These are phyloP conservation scores for Phytophthora quininea DNA, from an alignment of 352 stramenopile species.

Conservation along the genomic window DNA sequence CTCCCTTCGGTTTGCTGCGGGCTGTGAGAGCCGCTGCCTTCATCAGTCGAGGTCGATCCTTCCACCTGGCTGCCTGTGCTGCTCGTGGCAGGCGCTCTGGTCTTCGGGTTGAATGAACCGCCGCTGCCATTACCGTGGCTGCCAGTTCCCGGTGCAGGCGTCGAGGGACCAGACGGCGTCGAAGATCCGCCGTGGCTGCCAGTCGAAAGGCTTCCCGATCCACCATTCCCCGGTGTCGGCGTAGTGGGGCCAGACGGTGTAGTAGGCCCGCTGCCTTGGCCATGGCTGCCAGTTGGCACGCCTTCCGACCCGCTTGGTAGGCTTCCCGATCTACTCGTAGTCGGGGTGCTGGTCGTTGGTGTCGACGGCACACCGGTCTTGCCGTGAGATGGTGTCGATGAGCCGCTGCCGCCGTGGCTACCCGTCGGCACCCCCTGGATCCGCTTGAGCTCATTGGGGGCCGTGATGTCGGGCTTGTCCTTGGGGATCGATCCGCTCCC, in stretches of 20 bases:
- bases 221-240: too few species aligned
- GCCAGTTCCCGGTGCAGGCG: too few species aligned
- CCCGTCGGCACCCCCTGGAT: background rate
- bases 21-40: conserved; percentile 15
- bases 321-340: background rate
- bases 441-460: conserved; percentile 6
- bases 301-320: background rate
- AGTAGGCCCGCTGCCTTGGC: too few species aligned
- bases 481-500: conserved; percentile 5
- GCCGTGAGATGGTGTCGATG: background rate
- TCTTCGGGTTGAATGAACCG: too few species aligned
- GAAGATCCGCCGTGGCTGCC: too few species aligned
- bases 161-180: too few species aligned
- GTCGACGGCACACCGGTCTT: background rate
- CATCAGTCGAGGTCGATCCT: conserved; percentile 10
- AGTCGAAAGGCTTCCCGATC: too few species aligned
- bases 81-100: background rate
- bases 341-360: background rate
- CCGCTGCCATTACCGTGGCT: too few species aligned
- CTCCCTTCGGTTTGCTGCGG: conserved; percentile 11
- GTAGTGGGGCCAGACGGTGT: too few species aligned
- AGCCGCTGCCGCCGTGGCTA: conserved; percentile 11
- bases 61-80: conserved; percentile 15
- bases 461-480: conserved; percentile 11
- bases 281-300: too few species aligned